phyloP scores from a whole-genome alignment of 345 rosid species.

The Sonneratia caseolaris region DNA sequence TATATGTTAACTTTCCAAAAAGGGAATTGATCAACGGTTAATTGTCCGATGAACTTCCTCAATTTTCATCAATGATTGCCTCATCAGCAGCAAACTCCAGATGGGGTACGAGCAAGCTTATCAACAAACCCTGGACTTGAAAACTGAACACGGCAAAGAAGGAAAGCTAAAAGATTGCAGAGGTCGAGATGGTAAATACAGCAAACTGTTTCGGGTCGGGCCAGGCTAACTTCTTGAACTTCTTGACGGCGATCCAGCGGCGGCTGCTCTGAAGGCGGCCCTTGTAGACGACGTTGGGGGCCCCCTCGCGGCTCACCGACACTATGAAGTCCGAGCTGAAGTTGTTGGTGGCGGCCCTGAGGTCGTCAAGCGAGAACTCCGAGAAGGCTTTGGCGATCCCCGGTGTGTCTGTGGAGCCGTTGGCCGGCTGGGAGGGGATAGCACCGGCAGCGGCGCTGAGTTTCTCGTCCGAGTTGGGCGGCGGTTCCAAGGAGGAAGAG shows the following conservation, averaged over 20 bases:
- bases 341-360: conserved; percentile 73
- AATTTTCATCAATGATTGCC: neutral
- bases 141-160: neutral
- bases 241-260: conserved; percentile 74
- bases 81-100: neutral
- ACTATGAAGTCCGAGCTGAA: conserved; percentile 64
- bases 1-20: neutral
- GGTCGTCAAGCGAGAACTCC: conserved; percentile 68
- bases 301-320: conserved; percentile 66
- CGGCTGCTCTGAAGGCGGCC: conserved; percentile 47
- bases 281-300: conserved; percentile 72
- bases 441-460: conserved; percentile 6
- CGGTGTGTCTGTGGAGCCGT: conserved; percentile 17
- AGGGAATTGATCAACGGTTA: neutral
- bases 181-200: conserved; percentile 21
- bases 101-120: neutral
- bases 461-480: conserved; percentile 14
- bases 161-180: neutral
- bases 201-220: conserved; percentile 86
- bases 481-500: conserved; percentile 31
- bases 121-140: neutral
- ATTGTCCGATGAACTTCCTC: neutral
- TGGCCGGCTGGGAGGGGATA: conserved; percentile 16
- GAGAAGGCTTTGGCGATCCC: conserved; percentile 31
- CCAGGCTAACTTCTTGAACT: conserved; percentile 68